These are phyloP conservation scores for Backusella luteola DNA, from an alignment of 192 early-diverging fungal genomes.

Conservation along the genomic window DNA sequence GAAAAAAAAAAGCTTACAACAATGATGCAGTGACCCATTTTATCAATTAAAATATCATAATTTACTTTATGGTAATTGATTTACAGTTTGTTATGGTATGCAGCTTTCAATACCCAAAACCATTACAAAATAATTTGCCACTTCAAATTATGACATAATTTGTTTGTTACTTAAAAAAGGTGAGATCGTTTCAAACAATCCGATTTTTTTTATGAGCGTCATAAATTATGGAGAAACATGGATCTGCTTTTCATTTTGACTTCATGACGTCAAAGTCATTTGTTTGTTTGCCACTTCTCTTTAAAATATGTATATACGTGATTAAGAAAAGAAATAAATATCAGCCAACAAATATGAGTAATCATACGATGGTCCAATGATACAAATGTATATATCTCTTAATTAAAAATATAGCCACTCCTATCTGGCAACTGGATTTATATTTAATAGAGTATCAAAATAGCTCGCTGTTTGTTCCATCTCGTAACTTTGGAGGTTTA, in stretches of 20 bases:
- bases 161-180: neutral
- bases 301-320: neutral
- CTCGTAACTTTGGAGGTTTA: neutral
- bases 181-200: neutral
- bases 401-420: neutral
- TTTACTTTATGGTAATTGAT: too few relatives aligned
- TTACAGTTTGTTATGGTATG: too few relatives aligned
- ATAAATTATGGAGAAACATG: neutral
- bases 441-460: neutral
- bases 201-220: neutral
- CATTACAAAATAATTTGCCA: too few relatives aligned
- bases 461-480: slow-evolving; percentile 1
- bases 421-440: neutral
- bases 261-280: neutral
- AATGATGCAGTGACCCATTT: too few relatives aligned
- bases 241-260: neutral
- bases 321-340: too few relatives aligned
- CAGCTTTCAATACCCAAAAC: too few relatives aligned
- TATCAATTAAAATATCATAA: too few relatives aligned
- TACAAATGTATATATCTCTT: neutral
- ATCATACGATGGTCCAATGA: neutral
- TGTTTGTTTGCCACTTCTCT: neutral
- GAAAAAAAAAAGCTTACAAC: too few relatives aligned
- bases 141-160: too few relatives aligned
- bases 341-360: neutral